Conservation (phyloP, 768 basidiomycete species). For the Leccinum rimulosum region DNA sequence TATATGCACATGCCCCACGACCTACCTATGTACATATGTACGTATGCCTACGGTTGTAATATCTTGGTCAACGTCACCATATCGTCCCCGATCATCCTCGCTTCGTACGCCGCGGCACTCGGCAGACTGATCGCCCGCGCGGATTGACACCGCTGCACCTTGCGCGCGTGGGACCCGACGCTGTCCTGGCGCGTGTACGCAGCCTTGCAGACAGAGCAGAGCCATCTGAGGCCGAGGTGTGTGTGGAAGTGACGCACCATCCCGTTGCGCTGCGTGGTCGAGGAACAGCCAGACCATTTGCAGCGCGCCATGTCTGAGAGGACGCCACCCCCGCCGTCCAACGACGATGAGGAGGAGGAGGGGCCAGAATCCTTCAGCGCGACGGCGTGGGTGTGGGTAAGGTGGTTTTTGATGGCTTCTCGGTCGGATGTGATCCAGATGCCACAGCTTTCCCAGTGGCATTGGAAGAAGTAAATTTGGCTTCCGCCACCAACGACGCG, state of each 20-base stretch:
- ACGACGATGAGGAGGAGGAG: not conserved
- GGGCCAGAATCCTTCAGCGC: not conserved
- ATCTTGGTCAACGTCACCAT: slow-evolving; percentile 22
- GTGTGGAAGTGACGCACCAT: slow-evolving; percentile 18
- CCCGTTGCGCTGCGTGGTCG: not conserved
- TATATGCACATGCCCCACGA: no score
- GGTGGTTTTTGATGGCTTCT: slow-evolving; percentile 14
- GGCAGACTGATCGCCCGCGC: slow-evolving; percentile 12
- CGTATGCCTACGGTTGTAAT: not conserved
- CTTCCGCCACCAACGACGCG: not conserved
- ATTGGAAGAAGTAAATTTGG: slow-evolving; percentile 15
- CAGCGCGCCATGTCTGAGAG: slow-evolving; percentile 1
- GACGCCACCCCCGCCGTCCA: not conserved
- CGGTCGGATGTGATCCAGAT: slow-evolving; percentile 20
- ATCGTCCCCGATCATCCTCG: not conserved
- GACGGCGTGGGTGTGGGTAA: slow-evolving; percentile 11
- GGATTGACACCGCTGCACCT: not conserved
- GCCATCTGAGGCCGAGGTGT: slow-evolving; percentile 17
- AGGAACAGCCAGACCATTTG: slow-evolving; percentile 15
- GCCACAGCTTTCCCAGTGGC: slow-evolving; percentile 15
- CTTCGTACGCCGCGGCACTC: slow-evolving; percentile 14
- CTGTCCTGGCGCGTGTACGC: slow-evolving; percentile 18
- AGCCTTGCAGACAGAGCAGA: slow-evolving; percentile 17
- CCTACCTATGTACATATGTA: not conserved
- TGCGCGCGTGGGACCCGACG: slow-evolving; percentile 8